Conservation (phyloP, 208 protist species). For the Crithidia sp. region DNA sequence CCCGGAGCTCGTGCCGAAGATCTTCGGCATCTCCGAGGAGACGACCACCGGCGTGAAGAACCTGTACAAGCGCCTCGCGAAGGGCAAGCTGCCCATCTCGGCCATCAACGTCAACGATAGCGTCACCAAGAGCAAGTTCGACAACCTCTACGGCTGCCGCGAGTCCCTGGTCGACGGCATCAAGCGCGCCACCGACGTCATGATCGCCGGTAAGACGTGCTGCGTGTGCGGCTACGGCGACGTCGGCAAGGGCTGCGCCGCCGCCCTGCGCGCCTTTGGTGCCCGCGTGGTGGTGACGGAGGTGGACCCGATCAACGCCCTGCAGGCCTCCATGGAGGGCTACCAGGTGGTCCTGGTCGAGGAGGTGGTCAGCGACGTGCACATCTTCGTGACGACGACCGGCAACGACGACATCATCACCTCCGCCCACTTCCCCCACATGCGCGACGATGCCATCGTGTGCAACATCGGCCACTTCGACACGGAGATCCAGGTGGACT, state of each 20-base stretch:
- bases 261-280: constrained; percentile 95
- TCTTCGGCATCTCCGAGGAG: constrained; percentile 99
- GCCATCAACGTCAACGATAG: constrained; percentile 99
- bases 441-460: constrained; percentile 99
- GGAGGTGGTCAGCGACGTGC: constrained; percentile 84
- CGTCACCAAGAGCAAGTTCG: constrained; percentile 99
- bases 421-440: constrained; percentile 95
- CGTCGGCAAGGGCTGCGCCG: constrained; percentile 99
- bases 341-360: constrained; percentile 98
- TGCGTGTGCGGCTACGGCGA: constrained; percentile 99
- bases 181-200: constrained; percentile 99
- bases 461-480: constrained; percentile 99
- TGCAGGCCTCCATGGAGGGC: constrained; percentile 99
- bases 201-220: constrained; percentile 99
- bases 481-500: constrained; percentile 99
- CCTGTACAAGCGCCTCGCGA: constrained; percentile 97
- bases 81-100: constrained; percentile 96
- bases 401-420: constrained; percentile 99
- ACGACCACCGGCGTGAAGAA: constrained; percentile 99
- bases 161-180: constrained; percentile 99
- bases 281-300: constrained; percentile 98
- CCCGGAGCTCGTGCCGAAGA: constrained; percentile 91
- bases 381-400: constrained; percentile 99
- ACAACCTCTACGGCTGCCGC: constrained; percentile 99
- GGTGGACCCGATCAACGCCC: constrained; percentile 99